phyloP scores from a whole-genome alignment of 2,329 filamentous ascomycete species.

The Colletotrichum liriopes region DNA sequence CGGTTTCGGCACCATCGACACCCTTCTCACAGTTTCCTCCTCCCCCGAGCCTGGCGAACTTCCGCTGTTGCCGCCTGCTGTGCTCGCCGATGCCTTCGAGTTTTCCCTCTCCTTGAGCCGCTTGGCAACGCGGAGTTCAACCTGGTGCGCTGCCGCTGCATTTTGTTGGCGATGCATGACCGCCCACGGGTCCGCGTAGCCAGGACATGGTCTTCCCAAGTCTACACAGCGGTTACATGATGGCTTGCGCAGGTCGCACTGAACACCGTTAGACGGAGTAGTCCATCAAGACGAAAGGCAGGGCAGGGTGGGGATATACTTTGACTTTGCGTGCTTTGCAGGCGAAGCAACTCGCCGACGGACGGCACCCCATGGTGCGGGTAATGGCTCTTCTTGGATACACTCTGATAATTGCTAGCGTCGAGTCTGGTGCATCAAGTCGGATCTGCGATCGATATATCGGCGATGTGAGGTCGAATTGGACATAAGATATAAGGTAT shows the following conservation, averaged over 20 bases:
- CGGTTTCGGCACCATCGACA: not conserved
- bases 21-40: not conserved
- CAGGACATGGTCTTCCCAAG: constrained; percentile 58
- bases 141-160: constrained; percentile 18
- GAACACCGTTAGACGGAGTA: not conserved
- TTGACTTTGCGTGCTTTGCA: constrained; percentile 37
- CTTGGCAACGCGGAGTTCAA: constrained; percentile 28
- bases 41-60: not conserved
- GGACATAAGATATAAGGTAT: no score
- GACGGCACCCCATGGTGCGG: constrained; percentile 37
- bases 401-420: not conserved
- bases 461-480: no score
- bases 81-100: not conserved
- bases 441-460: not conserved
- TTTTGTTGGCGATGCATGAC: constrained; percentile 49
- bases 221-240: constrained; percentile 57
- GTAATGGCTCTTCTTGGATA: not conserved
- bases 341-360: constrained; percentile 32
- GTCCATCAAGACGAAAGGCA: not conserved
- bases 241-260: constrained; percentile 59
- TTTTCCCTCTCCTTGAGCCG: constrained; percentile 26
- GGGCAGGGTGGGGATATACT: not conserved
- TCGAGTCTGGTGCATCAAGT: not conserved
- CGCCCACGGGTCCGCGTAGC: constrained; percentile 57
- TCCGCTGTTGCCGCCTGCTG: not conserved